Evolutionary conservation across 352 stramenopile genomes (phyloP).

Genomic region (Hyphochytrium catenoides): DNA sequence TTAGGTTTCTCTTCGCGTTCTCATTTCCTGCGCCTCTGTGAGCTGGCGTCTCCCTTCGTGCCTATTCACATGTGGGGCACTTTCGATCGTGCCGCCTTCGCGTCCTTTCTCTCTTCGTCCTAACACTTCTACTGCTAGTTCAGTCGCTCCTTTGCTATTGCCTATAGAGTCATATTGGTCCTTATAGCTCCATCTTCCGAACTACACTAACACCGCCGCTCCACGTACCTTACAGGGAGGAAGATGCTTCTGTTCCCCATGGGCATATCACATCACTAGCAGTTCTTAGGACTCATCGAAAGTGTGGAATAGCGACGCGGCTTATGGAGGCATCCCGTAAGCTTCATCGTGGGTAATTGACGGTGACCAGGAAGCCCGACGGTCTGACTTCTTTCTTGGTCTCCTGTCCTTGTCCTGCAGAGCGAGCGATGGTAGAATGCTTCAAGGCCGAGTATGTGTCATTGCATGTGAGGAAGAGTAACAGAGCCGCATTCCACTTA

Average conservation of each 20-base stretch:
- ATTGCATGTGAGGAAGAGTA: constrained; percentile 95
- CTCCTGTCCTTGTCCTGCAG: constrained; percentile 24
- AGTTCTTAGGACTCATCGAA: constrained; percentile 87
- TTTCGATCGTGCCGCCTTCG: no score
- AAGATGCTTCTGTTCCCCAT: constrained; percentile 62
- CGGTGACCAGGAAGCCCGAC: no score
- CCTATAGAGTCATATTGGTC: no score
- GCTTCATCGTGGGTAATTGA: constrained; percentile 6
- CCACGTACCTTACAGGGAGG: constrained; percentile 26
- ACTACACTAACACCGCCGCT: no score
- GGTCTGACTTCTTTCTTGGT: no score
- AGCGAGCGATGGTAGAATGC: constrained; percentile 83
- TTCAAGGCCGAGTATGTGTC: constrained; percentile 97
- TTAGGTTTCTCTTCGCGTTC: no score
- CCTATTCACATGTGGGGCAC: no score
- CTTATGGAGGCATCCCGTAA: constrained; percentile 83
- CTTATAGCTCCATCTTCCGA: no score
- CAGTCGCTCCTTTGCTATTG: neutral
- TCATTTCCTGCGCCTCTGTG: no score
- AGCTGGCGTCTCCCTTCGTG: no score
- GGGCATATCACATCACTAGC: constrained; percentile 98
- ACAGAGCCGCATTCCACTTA: constrained; percentile 91
- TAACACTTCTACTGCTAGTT: no score
- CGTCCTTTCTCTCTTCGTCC: no score
- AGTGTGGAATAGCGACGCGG: constrained; percentile 88